Evolutionary conservation across 441 rosid genomes (phyloP), one percentile per base, ranked within the genome.

Genomic region (Gossypium lobatum): DNA sequence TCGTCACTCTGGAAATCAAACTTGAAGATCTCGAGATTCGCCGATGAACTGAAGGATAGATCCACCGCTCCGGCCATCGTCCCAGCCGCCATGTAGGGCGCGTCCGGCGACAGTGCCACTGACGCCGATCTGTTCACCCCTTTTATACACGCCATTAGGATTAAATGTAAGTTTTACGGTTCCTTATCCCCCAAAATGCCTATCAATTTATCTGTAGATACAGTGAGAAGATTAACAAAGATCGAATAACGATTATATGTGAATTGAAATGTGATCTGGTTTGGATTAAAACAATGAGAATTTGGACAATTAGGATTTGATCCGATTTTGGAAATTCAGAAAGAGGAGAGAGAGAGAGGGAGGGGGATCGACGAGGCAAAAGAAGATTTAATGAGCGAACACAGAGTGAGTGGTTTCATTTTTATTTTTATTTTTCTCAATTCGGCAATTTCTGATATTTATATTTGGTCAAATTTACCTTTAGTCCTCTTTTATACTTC

Each of bases 51-150:
- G 80, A 93, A 93, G 13, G 97, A 92, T 70, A 85, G 89, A 90
- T 96, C 99, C 79, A 93, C 97, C 14, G 97, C 99, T 53, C 97
- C 98, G 6, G 98, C 99, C 99, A 93, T 92, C 72, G 99, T 96
- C 10, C 99, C 99, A 21, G 97, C 96, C n/a, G 99, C 99, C 93
- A 96, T 81, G 87, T 93, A 96, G 3, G 96, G 97, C 53, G 90
- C 91, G 25, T 93, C 98, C 79, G 98, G 99, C 57, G 98, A 87
- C 64, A 96, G 76, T 17, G 98, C 97, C 78, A 89, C 93, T 54
- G 94, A 89, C 86, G 99, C 97, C 85, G 97, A 96, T 88, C 97
- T 80, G 78, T 75, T 91, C 60, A 91, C 96, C 60, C 89, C 88
- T 86, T 96, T 96, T 71, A 96, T 91, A 82, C 91, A 89, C 76